Base-by-base conservation (phyloP, 1,284 basidiomycete genomes). In the Microbotryomycetes sp. region DNA sequence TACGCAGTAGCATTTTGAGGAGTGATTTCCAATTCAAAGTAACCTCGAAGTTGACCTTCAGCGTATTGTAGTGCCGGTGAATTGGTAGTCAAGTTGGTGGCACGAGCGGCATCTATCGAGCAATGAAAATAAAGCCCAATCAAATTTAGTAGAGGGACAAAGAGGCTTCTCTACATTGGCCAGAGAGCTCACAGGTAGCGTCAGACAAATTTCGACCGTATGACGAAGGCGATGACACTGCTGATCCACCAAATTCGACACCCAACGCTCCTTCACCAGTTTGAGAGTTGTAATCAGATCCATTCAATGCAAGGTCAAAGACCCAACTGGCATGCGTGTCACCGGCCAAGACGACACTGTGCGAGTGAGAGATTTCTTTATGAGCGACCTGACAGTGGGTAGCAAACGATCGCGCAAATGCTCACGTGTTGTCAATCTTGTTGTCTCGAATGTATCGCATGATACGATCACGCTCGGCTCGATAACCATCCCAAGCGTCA, bases 281-380 rank as follows among this genome's bases (percentile, higher is more conserved):
- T 6, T 70, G 65, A 6, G 82, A 76, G 70, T 85, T 75, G 74
- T 85, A 85, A 15, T 60, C 80, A 79, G 67, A 42, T 28, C 60
- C 56, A 62, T 70, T 59, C 63, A 71, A 67, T 25, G 26, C 68
- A 62, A 25, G 58, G 66, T 82, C 82, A 52, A 80, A 83, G 6
- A 81, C 82, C 83, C 83, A 84, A 70, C 83, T 83, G 14, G 82
- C 83, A 69, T 86, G 84, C 53, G 81, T 82, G 71, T 87, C 85
- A 16, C 85, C 84, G 9, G 84, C 78, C 19, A 86, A 77, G 55
- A 84, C 79, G 63, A 84, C 71, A 3, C 80, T 81, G 72, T 31
- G 25, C 15, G 46, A 5, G 29, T 45, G 22, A 19, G 7, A n/a
- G n/a, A n/a, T n/a, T n/a, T n/a, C n/a, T 7, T 7, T 25, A 42